A percentile compares a stretch with the other conserved stretches of the same genome.
phyloP scores from a whole-genome alignment of 345 rosid genomes.

The Clausena lansium region DNA sequence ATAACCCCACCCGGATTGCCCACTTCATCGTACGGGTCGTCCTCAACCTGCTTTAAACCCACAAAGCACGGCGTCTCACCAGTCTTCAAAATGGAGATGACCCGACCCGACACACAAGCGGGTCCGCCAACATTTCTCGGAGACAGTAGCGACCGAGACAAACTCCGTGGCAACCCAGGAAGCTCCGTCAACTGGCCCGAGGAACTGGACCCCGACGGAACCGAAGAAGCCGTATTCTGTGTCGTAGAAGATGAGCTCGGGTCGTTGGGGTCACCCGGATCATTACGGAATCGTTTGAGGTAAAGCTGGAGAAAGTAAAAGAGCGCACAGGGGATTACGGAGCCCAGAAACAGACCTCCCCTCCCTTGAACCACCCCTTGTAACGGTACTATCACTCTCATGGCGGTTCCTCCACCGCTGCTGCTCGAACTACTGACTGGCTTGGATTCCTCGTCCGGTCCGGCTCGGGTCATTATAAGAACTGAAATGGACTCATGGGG shows the following conservation, averaged over 20 bases:
- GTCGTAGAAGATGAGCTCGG: slow-evolving; percentile 20
- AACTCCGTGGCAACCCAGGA: slow-evolving; percentile 50
- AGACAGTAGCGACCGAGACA: slow-evolving; percentile 60
- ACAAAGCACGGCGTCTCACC: slow-evolving; percentile 49
- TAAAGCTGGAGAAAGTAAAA: slow-evolving; percentile 90
- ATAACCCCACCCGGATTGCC: slow-evolving; percentile 72
- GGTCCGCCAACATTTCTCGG: slow-evolving; percentile 69
- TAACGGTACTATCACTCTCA: slow-evolving; percentile 91
- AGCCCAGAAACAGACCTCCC: slow-evolving; percentile 86
- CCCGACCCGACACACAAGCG: slow-evolving; percentile 58
- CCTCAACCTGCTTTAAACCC: slow-evolving; percentile 56
- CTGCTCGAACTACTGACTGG: slow-evolving; percentile 16
- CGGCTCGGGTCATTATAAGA: slow-evolving; percentile 62
- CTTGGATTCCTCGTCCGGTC: slow-evolving; percentile 33
- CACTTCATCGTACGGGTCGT: slow-evolving; percentile 66
- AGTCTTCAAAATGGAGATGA: slow-evolving; percentile 40
- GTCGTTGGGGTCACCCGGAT: slow-evolving; percentile 36
- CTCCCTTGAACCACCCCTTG: slow-evolving; percentile 94
- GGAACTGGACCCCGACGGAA: slow-evolving; percentile 46
- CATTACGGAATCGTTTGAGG: slow-evolving; percentile 57
- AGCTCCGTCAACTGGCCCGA: slow-evolving; percentile 55
- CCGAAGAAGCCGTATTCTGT: slow-evolving; percentile 18
- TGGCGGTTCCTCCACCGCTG: slow-evolving; percentile 62
- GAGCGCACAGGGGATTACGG: slow-evolving; percentile 90
- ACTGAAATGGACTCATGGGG: slow-evolving; percentile 20